Percentiles rank a stretch among this genome's conserved stretches.
Conservation (phyloP, 495 filamentous ascomycete genomes). For the Antarctomyces pellizariae region DNA sequence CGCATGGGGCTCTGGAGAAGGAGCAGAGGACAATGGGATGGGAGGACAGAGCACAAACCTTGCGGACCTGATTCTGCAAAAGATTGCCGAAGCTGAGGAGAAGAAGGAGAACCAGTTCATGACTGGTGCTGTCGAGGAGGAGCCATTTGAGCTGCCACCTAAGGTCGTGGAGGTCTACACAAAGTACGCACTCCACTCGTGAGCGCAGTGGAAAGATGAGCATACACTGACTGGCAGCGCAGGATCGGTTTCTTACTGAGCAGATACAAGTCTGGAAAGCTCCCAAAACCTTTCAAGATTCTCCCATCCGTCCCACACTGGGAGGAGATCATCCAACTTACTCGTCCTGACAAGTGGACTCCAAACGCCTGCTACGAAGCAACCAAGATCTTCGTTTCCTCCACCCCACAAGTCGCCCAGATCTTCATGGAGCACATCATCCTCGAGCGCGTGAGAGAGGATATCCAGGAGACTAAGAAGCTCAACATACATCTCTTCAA, state of each 20-base stretch:
- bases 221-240: conserved; percentile 5
- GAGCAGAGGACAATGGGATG: conserved; percentile 20
- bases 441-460: conserved; percentile 69
- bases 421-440: conserved; percentile 60
- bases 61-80: conserved; percentile 75
- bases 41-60: conserved; percentile 47
- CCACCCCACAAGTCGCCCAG: conserved; percentile 52
- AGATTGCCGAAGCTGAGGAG: conserved; percentile 83
- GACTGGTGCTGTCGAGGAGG: conserved; percentile 26
- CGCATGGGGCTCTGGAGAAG: conserved; percentile 20
- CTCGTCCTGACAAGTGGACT: conserved; percentile 66
- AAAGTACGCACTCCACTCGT: conserved; percentile 44
- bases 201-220: not conserved
- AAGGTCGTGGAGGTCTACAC: conserved; percentile 88
- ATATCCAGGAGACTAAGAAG: conserved; percentile 70
- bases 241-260: conserved; percentile 75
- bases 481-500: conserved; percentile 91
- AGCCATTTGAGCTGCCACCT: conserved; percentile 64
- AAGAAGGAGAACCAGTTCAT: conserved; percentile 20
- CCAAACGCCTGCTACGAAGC: conserved; percentile 68
- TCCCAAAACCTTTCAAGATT: conserved; percentile 95
- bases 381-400: conserved; percentile 71
- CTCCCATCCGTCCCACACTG: conserved; percentile 77
- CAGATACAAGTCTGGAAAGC: conserved; percentile 78
- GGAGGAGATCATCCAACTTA: conserved; percentile 67